These are phyloP conservation scores for Oxalis stricta DNA, from an alignment of 441 rosid genomes.

Conservation along the genomic window DNA sequence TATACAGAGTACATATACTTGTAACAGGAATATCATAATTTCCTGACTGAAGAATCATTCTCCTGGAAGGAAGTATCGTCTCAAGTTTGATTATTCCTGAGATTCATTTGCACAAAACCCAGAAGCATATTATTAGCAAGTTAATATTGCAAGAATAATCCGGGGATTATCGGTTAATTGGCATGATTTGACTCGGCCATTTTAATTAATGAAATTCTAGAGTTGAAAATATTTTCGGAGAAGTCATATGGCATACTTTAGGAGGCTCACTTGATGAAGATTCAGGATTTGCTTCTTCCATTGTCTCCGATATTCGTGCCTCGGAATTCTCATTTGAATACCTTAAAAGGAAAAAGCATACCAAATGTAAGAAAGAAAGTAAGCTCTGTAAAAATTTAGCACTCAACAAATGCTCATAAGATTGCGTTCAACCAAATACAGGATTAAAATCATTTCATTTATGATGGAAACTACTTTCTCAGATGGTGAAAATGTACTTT, in stretches of 20 bases:
- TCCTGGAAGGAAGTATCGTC: too few relatives aligned
- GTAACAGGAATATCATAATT: too few relatives aligned
- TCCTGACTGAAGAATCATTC: too few relatives aligned
- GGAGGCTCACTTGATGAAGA: constrained; percentile 20
- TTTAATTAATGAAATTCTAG: not conserved
- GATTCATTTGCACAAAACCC: too few relatives aligned
- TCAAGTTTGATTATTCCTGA: too few relatives aligned
- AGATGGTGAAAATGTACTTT: not conserved
- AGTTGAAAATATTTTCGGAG: not conserved
- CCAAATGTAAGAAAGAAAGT: not conserved
- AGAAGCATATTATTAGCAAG: too few relatives aligned
- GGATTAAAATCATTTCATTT: not conserved
- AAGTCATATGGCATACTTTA: constrained; percentile 21
- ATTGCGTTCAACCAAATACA: not conserved
- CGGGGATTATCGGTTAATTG: too few relatives aligned
- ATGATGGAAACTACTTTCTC: not conserved
- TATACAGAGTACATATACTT: too few relatives aligned
- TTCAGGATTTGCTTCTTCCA: constrained; percentile 23
- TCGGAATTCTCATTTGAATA: constrained; percentile 78
- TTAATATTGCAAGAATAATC: too few relatives aligned
- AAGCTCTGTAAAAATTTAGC: not conserved
- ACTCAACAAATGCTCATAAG: not conserved
- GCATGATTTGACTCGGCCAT: too few relatives aligned
- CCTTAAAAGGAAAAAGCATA: constrained; percentile 18
- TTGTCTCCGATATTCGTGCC: constrained; percentile 28